Evolutionary conservation across 805 yeast genomes (phyloP), one percentile per base, ranked within the genome.

Genomic region (Wickerhamiella occidentalis): DNA sequence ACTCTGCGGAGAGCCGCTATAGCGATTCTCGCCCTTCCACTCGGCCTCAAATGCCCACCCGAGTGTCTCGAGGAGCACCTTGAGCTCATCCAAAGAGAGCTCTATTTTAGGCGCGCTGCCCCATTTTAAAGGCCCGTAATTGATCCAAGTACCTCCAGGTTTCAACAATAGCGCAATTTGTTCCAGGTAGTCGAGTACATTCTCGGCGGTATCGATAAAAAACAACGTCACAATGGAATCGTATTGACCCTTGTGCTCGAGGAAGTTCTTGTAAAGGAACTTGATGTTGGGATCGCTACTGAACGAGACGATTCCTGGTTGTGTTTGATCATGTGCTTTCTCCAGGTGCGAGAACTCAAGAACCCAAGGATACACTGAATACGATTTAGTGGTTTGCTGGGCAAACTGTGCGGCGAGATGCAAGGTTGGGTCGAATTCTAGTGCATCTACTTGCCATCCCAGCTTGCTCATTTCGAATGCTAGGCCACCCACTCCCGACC

Each of bases 201-300:
- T 85, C 58, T 85, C 94, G 0, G 96, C 96, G 0, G 97, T 90
- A 64, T 90, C 97, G 23, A 90, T 70, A 65, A 90, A 88, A 60
- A 82, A 90, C 3, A 81, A 82, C 0, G 73, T 64, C 13, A 62
- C 66, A 8, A 65, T 49, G 6, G 68, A 70, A 45, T 74, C 73
- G 51, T 70, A 69, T 30, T 59, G 57, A 2, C 59, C 59, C 17
- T 64, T 61, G 56, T 82, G 78, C 45, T 69, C 67, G 41, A 77
- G 69, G 60, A 90, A 86, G 63, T 88, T 87, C 13, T 78, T 82
- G 50, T 74, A 73, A 50, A 45, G 42, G 26, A 54, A 48, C n/a
- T 54, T 56, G 7, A 48, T 42, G 12, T 23, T 19, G 3, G 40
- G 15, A 18, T 25, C 54, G 35, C 29, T 55, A 61, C 1, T 63